A percentile compares a stretch with the other conserved stretches of the same genome.
phyloP scores from a whole-genome alignment of 2,329 filamentous ascomycete species.

The Colletotrichum theobromicola region DNA sequence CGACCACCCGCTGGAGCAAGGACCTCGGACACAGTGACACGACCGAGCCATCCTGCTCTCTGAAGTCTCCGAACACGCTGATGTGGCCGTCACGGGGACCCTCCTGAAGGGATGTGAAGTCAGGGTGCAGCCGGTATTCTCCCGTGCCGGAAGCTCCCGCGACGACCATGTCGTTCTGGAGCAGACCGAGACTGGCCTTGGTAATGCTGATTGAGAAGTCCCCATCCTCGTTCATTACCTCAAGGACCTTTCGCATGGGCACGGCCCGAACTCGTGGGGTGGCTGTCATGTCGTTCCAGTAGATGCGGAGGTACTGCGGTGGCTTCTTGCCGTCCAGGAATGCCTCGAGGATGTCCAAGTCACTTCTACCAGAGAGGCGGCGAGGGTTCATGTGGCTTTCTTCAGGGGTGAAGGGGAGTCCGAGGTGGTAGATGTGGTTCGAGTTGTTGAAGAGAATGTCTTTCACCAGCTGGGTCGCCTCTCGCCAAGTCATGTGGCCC shows the following conservation, averaged over 20 bases:
- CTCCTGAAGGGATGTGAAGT: slow-evolving; percentile 64
- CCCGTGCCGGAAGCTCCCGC: slow-evolving; percentile 62
- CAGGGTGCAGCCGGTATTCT: slow-evolving; percentile 70
- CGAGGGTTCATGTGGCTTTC: slow-evolving; percentile 19
- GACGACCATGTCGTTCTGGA: slow-evolving; percentile 69
- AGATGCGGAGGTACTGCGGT: slow-evolving; percentile 72
- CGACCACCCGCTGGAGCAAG: slow-evolving; percentile 60
- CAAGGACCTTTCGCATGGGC: slow-evolving; percentile 62
- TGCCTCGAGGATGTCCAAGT: slow-evolving; percentile 37
- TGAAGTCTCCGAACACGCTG: slow-evolving; percentile 72
- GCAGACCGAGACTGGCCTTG: slow-evolving; percentile 66
- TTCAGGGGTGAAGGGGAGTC: slow-evolving; percentile 43
- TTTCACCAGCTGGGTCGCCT: slow-evolving; percentile 68
- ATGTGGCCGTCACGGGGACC: slow-evolving; percentile 67
- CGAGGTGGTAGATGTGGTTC: slow-evolving; percentile 74
- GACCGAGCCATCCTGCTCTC: slow-evolving; percentile 55
- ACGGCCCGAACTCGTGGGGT: slow-evolving; percentile 71
- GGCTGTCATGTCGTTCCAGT: slow-evolving; percentile 81
- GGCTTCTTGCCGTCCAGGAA: slow-evolving; percentile 54
- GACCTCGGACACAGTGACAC: slow-evolving; percentile 69
- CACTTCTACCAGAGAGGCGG: slow-evolving; percentile 27
- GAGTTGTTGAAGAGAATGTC: slow-evolving; percentile 79
- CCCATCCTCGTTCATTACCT: slow-evolving; percentile 48
- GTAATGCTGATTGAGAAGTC: slow-evolving; percentile 64
- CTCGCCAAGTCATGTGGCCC: slow-evolving; percentile 62